Percentiles rank a stretch among this genome's conserved stretches.
phyloP scores from a whole-genome alignment of 176 grass and related monocot species.

The Miscanthus lutarioriparius region DNA sequence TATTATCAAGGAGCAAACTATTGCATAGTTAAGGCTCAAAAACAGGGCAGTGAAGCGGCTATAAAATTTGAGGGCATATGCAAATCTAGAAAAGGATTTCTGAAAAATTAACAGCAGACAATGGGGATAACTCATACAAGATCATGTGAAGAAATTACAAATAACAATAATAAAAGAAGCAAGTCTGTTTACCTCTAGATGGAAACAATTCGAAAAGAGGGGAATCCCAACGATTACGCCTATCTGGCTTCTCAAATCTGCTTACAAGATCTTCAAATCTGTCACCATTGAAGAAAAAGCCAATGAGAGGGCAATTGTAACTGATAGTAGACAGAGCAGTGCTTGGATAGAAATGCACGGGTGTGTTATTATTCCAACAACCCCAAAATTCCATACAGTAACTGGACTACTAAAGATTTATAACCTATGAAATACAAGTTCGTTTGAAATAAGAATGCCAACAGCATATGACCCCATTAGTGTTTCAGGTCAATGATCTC shows the following conservation, averaged over 20 bases:
- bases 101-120: not conserved
- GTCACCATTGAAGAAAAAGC: constrained; percentile 14
- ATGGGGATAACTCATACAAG: not conserved
- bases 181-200: constrained; percentile 63
- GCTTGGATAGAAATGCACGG: not conserved
- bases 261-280: constrained; percentile 89
- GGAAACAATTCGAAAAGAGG: constrained; percentile 93
- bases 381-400: not conserved
- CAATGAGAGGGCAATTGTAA: not conserved
- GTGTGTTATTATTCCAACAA: not conserved
- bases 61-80: not conserved
- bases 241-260: constrained; percentile 93
- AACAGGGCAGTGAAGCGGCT: not conserved
- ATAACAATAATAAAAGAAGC: not conserved
- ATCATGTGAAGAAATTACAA: not conserved
- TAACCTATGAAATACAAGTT: not conserved
- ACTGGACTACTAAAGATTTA: constrained; percentile 8
- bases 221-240: constrained; percentile 86
- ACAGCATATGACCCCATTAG: not conserved
- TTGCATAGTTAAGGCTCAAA: not conserved
- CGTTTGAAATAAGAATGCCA: constrained; percentile 12
- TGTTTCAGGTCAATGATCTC: not conserved
- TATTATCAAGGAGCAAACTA: not conserved
- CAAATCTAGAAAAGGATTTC: not conserved
- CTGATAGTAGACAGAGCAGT: not conserved